Evolutionary conservation across 306 rosid genomes (phyloP), one percentile per base, ranked within the genome.

Genomic region (Medicago ruthenica): DNA sequence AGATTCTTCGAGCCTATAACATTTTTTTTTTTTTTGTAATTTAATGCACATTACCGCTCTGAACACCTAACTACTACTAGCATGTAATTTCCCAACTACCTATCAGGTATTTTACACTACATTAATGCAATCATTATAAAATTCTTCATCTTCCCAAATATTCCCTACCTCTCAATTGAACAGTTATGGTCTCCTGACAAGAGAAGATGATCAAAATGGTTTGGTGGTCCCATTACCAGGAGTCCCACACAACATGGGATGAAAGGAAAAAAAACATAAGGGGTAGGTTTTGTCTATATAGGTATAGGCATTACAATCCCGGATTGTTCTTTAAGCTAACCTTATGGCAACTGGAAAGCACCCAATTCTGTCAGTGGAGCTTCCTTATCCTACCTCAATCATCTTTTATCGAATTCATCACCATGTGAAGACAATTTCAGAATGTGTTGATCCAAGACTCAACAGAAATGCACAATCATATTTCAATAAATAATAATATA

Each of bases 391-490:
- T 5, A 74, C 64, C 61, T 74, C 70, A 51, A 42, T 69, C 67
- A 55, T 63, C 67, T 69, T 83, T 41, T 79, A 20, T 62, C 65
- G 67, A 71, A 64, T 18, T 27, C 31, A 27, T 3, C 31, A 27
- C 31, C 31, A 3, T 27, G 31, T 27, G 31, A 27, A 27, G 31
- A 27, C 31, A 27, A 27, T 53, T 73, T 63, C 20, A 53, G 20
- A 45, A 50, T 34, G 68, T 21, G 66, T 69, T 53, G 40, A 74
- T 69, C 55, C 71, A 58, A 66, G 71, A 76, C 74, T 20, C 39
- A 12, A 4, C 9, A 48, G 51, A 76, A 11, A 71, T 55, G 76
- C 68, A 83, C 57, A 83, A 61, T 54, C 42, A 63, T 60, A 69
- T 64, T 21, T 60, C 31, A 61, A 60, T 42, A 74, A 36, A 61